phyloP scores from a whole-genome alignment of 2,329 filamentous ascomycete species.

The Scedosporium aurantiacum region DNA sequence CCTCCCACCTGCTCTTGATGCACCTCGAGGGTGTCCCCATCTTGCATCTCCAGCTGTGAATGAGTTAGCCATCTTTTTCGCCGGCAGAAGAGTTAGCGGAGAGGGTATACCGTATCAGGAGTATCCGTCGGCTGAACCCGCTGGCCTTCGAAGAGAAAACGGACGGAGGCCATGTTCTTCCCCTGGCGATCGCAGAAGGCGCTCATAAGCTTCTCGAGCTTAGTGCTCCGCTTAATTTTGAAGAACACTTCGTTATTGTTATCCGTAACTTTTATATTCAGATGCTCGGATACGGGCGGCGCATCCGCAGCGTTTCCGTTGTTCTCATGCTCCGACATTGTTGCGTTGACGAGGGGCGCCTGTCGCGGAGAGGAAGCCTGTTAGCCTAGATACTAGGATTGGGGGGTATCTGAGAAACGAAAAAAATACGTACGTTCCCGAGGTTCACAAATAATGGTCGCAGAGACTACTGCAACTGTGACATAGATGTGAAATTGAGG shows the following conservation, averaged over 20 bases:
- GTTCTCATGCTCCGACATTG: conserved; percentile 43
- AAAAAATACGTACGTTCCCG: no score
- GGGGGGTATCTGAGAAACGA: no score
- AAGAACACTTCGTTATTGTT: conserved; percentile 99
- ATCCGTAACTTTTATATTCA: conserved; percentile 99
- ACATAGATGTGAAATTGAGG: no score
- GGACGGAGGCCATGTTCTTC: conserved; percentile 71
- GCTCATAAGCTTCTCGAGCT: conserved; percentile 95
- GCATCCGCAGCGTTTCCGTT: conserved; percentile 33
- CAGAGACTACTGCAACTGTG: no score
- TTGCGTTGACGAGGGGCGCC: conserved; percentile 7
- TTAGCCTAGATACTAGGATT: no score
- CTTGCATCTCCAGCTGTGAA: conserved; percentile 81
- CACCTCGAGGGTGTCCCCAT: conserved; percentile 92
- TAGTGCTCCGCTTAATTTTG: conserved; percentile 97
- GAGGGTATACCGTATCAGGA: conserved; percentile 69
- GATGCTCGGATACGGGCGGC: conserved; percentile 57
- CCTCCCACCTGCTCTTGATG: conserved; percentile 98
- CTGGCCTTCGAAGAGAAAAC: conserved; percentile 93
- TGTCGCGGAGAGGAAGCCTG: not conserved
- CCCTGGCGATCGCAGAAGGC: conserved; percentile 96
- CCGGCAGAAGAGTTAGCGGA: not conserved
- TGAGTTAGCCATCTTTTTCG: conserved; percentile 4
- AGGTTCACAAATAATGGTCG: no score
- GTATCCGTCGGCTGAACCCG: conserved; percentile 83